Evolutionary conservation across 352 stramenopile genomes (phyloP).

Genomic region (Phytophthora citricola): DNA sequence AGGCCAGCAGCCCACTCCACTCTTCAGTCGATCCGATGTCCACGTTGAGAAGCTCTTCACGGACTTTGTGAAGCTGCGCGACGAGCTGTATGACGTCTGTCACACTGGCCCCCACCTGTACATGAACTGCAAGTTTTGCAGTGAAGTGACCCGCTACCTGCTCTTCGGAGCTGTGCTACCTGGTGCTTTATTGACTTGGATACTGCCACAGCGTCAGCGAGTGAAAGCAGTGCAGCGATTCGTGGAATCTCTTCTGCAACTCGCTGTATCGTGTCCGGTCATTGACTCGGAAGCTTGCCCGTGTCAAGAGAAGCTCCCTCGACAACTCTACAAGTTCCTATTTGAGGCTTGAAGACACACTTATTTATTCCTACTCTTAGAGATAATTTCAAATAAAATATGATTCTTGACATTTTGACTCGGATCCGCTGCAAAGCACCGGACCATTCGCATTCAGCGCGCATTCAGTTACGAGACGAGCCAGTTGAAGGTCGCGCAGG

Average conservation of each 20-base stretch:
- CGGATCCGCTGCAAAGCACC: slow-evolving; percentile 11
- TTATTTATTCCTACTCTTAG: slow-evolving; percentile 3
- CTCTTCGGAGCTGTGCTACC: slow-evolving; percentile 36
- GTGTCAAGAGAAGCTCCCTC: slow-evolving; percentile 16
- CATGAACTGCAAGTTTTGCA: slow-evolving; percentile 49
- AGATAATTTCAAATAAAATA: slow-evolving; percentile 8
- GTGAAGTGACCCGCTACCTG: slow-evolving; percentile 47
- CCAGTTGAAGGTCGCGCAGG: slow-evolving; percentile 6
- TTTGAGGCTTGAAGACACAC: slow-evolving; percentile 5
- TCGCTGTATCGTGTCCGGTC: slow-evolving; percentile 24
- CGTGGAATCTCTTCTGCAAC: slow-evolving; percentile 30
- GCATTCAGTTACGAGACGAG: slow-evolving; percentile 18
- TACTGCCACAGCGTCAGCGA: slow-evolving; percentile 32
- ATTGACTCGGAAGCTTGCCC: slow-evolving; percentile 26
- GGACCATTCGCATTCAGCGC: slow-evolving; percentile 14
- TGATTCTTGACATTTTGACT: too few species aligned
- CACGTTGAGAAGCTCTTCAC: slow-evolving; percentile 34
- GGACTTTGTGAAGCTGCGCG: slow-evolving; percentile 48
- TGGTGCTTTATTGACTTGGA: slow-evolving; percentile 25
- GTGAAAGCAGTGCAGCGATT: slow-evolving; percentile 35
- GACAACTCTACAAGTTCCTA: slow-evolving; percentile 6
- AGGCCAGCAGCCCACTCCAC: neutral
- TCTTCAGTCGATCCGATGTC: slow-evolving; percentile 25
- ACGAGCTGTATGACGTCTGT: slow-evolving; percentile 42
- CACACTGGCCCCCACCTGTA: slow-evolving; percentile 33